Evolutionary conservation across 192 early-diverging fungal genomes (phyloP).

Genomic region (Backusella tuberculispora): DNA sequence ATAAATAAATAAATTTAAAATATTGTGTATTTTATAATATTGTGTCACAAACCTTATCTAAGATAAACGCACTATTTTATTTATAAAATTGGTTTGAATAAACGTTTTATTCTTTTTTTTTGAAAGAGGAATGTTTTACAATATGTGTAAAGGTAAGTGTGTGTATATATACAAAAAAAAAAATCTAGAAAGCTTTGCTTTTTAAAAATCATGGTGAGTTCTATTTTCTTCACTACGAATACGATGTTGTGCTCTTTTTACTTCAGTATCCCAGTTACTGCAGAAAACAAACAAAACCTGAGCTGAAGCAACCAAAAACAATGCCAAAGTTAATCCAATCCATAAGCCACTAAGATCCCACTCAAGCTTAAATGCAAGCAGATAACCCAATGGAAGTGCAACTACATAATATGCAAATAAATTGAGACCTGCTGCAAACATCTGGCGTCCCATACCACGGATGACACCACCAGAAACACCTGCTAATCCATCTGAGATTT

Average conservation of each 20-base stretch:
- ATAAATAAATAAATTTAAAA: not conserved
- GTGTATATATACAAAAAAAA: not conserved
- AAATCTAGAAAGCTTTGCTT: too few species aligned
- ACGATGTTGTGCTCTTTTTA: constrained; percentile 19
- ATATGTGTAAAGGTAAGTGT: not conserved
- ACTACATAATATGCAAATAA: constrained; percentile 68
- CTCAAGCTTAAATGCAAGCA: constrained; percentile 57
- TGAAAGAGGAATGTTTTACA: constrained; percentile 8
- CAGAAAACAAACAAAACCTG: constrained; percentile 28
- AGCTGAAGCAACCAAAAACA: constrained; percentile 26
- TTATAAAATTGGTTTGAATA: not conserved
- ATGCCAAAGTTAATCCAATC: constrained; percentile 57
- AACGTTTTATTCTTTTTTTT: not conserved
- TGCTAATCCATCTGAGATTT: constrained; percentile 68
- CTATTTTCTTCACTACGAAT: constrained; percentile 13
- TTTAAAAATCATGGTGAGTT: constrained; percentile 1
- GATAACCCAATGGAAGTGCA: constrained; percentile 63
- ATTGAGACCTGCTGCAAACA: constrained; percentile 62
- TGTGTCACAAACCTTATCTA: not conserved
- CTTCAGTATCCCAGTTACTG: constrained; percentile 37
- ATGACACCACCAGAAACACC: constrained; percentile 70
- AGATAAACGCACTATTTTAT: not conserved
- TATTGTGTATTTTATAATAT: not conserved
- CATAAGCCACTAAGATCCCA: constrained; percentile 71
- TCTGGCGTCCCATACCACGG: constrained; percentile 77